phyloP scores from a whole-genome alignment of 176 grass and related monocot genomes.

The Juncus effusus region DNA sequence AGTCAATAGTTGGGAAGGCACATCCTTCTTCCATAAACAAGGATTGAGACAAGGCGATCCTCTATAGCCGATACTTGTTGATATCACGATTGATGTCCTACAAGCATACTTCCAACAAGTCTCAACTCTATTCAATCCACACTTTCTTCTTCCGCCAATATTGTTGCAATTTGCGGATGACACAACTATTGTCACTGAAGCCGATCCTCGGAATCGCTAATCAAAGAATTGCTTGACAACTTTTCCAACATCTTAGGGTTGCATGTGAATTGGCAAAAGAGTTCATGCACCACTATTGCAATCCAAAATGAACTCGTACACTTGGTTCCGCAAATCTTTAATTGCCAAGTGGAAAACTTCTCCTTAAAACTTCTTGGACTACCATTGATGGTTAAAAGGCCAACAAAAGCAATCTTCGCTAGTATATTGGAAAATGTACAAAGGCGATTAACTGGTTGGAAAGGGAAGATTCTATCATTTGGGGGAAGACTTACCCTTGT shows the following conservation, averaged over 20 bases:
- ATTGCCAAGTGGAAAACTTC: too few species aligned
- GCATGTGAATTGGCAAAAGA: too few species aligned
- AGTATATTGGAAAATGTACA: neutral
- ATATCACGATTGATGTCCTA: too few species aligned
- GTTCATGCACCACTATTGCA: neutral
- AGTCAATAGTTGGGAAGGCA: neutral
- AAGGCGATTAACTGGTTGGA: neutral
- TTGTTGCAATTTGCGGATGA: too few species aligned
- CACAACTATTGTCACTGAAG: too few species aligned
- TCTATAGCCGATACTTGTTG: neutral
- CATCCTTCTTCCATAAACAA: neutral
- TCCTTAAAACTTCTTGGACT: neutral
- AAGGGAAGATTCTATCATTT: neutral
- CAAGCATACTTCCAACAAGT: neutral
- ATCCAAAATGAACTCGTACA: neutral
- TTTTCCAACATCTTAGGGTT: neutral
- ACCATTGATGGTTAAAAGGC: neutral
- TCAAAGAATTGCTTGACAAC: neutral
- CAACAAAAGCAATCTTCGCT: neutral
- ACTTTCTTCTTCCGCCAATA: neutral
- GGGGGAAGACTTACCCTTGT: neutral
- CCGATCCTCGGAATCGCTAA: neutral
- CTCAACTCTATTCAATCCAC: neutral
- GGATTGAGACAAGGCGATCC: neutral
- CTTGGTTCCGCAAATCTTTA: too few species aligned